These are phyloP conservation scores for Coemansia sp. DNA, from an alignment of 371 early-diverging fungal genomes.

Conservation along the genomic window DNA sequence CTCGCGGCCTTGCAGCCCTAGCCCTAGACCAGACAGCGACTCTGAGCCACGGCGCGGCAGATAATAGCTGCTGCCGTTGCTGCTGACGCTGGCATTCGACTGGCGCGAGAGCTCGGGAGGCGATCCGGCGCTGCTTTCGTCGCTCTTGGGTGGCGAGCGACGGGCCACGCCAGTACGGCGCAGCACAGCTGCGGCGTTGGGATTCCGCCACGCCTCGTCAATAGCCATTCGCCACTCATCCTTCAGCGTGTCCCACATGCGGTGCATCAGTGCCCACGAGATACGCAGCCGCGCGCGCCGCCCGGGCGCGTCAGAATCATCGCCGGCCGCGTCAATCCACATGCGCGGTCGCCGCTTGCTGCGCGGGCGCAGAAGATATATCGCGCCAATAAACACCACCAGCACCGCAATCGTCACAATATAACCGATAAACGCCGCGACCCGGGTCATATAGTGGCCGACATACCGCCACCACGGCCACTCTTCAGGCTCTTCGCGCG, in stretches of 20 bases:
- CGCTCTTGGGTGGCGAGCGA: constrained; percentile 7
- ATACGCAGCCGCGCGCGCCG: constrained; percentile 46
- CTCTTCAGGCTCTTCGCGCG: constrained; percentile 7
- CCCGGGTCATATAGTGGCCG: constrained; percentile 44
- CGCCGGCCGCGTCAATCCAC: constrained; percentile 47
- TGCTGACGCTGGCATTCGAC: constrained; percentile 16
- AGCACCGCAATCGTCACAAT: constrained; percentile 32
- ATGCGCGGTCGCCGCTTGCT: constrained; percentile 47
- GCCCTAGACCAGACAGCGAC: constrained; percentile 11
- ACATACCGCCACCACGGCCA: constrained; percentile 50
- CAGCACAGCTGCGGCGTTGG: constrained; percentile 45
- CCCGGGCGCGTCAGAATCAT: constrained; percentile 20
- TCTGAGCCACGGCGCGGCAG: constrained; percentile 36
- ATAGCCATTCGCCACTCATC: constrained; percentile 42
- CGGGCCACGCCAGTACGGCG: constrained; percentile 38
- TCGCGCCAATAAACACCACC: constrained; percentile 31
- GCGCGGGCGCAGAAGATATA: constrained; percentile 43
- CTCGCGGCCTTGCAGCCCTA: constrained; percentile 27
- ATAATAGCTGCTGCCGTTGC: constrained; percentile 12
- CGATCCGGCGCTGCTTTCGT: constrained; percentile 3
- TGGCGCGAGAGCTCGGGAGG: constrained; percentile 11
- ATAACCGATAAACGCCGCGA: constrained; percentile 43
- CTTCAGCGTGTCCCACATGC: constrained; percentile 49
- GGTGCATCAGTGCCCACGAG: constrained; percentile 50
- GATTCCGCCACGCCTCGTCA: constrained; percentile 48